Evolutionary conservation across 1,284 basidiomycete species (phyloP).

Genomic region (Sparassis latifolia): DNA sequence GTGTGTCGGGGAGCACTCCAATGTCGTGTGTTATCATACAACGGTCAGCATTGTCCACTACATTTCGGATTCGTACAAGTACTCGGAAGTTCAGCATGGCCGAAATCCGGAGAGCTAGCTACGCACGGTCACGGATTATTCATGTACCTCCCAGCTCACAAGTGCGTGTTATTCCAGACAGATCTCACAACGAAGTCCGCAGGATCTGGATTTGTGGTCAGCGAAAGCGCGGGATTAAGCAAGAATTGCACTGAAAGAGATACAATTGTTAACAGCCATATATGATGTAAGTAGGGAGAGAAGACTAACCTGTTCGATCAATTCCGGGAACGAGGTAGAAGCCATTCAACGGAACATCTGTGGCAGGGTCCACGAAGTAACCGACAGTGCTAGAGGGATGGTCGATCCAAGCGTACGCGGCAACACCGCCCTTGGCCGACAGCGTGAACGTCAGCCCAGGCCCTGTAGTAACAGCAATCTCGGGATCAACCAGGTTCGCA

Average conservation of each 20-base stretch:
- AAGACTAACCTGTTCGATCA: conserved; percentile 37
- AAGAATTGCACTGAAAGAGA: conserved; percentile 37
- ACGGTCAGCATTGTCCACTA: too few species aligned
- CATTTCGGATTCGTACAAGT: too few species aligned
- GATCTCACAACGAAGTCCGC: conserved; percentile 47
- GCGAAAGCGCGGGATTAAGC: conserved; percentile 32
- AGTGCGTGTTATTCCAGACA: conserved; percentile 53
- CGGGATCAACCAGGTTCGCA: conserved; percentile 40
- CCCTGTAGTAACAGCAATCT: conserved; percentile 31
- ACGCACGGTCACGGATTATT: too few species aligned
- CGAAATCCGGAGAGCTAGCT: too few species aligned
- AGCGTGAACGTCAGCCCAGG: conserved; percentile 41
- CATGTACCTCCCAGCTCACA: conserved; percentile 3
- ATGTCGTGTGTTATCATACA: too few species aligned
- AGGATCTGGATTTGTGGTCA: conserved; percentile 30
- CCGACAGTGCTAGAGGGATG: conserved; percentile 50
- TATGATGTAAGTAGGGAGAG: neutral
- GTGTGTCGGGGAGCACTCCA: too few species aligned
- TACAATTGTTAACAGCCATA: neutral
- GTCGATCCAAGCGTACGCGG: conserved; percentile 53
- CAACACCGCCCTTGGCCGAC: conserved; percentile 47
- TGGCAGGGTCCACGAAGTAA: conserved; percentile 40
- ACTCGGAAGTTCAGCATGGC: too few species aligned
- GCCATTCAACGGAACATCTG: conserved; percentile 39
- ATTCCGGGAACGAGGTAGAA: conserved; percentile 44